Base-by-base conservation (phyloP, 495 filamentous ascomycete genomes). In the Tuber borchii region DNA sequence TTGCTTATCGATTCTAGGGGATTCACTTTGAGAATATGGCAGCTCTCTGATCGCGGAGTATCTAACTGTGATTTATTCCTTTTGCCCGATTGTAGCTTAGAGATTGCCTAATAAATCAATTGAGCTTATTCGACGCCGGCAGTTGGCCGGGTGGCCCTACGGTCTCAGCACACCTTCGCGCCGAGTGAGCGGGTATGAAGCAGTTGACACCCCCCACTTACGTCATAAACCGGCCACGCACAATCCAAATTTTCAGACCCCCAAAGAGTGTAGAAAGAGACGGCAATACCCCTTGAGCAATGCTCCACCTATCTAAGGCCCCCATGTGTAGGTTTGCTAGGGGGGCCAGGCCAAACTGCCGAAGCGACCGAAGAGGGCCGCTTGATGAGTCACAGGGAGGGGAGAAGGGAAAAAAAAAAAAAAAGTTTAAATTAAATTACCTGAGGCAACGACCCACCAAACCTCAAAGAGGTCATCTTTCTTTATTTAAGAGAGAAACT, bases 181-280 rank as follows among this genome's bases (percentile, higher is more conserved):
- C 39, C 74, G 79, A 81, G 75, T 81, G 80, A 81, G 80, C 42
- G 80, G 79, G 80, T 75, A 65, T 81, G 80, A 81, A 72, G 71
- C 37, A 7, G 56, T 40, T 43, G 76, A 71, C 39, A 48, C 46
- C 17, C 17, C 39, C 71, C 43, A 44, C 69, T 70, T 80, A 73
- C 78, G 77, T 79, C 77, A 76, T 34, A 65, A 65, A 65, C 26
- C 1, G 2, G 14, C 26, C 14, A 65, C 56, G 10, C 26, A 65
- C 26, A 34, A 65, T 17, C 26, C 26, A 6, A 65, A 65, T 34
- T 31, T 65, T 34, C 26, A 17, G 12, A 65, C 26, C 0, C 26
- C 31, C 17, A 34, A 34, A 17, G 31, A 31, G 9, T 37, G 2
- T 34, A 19, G 34, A 1, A 65, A 34, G 31, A 34, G 56, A 65